Conservation (phyloP, 345 rosid genomes). For the Physaria fendleri region DNA sequence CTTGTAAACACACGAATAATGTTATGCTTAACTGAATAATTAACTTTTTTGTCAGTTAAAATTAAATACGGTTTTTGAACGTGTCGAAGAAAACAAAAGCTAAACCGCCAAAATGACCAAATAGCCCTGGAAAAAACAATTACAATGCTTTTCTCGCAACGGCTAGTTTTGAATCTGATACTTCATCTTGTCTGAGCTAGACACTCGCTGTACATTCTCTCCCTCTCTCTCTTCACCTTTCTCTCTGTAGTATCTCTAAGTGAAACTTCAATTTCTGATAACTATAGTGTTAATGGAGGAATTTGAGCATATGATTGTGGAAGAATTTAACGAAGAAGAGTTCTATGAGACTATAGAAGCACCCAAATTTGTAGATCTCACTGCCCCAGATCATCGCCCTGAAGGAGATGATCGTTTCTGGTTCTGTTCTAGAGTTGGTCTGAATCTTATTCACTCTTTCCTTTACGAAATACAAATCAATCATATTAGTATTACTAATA, state of each 20-base stretch:
- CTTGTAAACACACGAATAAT: too few species aligned
- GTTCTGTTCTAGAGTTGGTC: conserved; percentile 90
- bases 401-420: conserved; percentile 78
- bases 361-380: conserved; percentile 92
- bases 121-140: conserved; percentile 10
- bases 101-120: neutral
- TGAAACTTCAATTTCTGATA: neutral
- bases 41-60: neutral
- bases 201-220: conserved; percentile 1
- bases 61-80: neutral
- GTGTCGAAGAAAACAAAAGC: neutral
- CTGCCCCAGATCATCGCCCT: conserved; percentile 54
- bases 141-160: conserved; percentile 13
- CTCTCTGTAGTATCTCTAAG: conserved; percentile 5
- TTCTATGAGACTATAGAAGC: conserved; percentile 93
- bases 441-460: conserved; percentile 23
- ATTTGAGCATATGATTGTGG: conserved; percentile 18
- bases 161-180: conserved; percentile 27
- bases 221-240: conserved; percentile 12
- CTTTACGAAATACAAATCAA: neutral
- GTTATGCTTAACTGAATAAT: neutral
- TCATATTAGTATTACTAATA: neutral
- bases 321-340: conserved; percentile 36
- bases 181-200: conserved; percentile 20
- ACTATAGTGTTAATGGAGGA: conserved; percentile 40